A percentile compares a stretch with the other conserved stretches of the same genome.
Conservation (phyloP, 768 basidiomycete genomes). For the Mycena alexandri region DNA sequence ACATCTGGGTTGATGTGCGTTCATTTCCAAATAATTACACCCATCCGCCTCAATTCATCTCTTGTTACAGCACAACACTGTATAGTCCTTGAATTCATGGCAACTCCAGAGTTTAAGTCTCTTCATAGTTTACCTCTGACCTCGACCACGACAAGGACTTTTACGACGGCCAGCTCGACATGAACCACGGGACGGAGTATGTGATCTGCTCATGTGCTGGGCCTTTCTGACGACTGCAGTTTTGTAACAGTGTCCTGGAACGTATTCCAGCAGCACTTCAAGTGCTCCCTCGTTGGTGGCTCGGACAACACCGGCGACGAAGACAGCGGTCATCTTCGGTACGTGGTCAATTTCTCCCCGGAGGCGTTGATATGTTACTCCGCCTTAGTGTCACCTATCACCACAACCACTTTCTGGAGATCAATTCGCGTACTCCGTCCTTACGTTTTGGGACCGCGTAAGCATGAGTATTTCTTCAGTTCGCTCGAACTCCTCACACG, state of each 20-base stretch:
- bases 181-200: slow-evolving; percentile 36
- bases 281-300: slow-evolving; percentile 35
- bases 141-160: slow-evolving; percentile 36
- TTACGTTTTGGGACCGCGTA: slow-evolving; percentile 35
- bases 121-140: slow-evolving; percentile 35
- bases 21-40: too few relatives aligned
- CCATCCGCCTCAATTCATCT: too few relatives aligned
- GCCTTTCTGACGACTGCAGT: background rate
- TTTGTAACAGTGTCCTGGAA: slow-evolving; percentile 39
- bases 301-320: slow-evolving; percentile 37
- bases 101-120: too few relatives aligned
- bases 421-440: slow-evolving; percentile 37
- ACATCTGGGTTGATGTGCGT: slow-evolving; percentile 37
- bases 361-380: too few relatives aligned
- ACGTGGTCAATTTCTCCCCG: too few relatives aligned
- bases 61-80: slow-evolving; percentile 36
- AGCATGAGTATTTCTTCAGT: background rate
- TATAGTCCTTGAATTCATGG: too few relatives aligned
- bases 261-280: slow-evolving; percentile 36
- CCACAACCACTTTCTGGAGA: slow-evolving; percentile 36
- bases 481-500: background rate
- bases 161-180: slow-evolving; percentile 36
- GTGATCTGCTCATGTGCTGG: background rate
- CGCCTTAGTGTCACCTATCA: slow-evolving; percentile 38
- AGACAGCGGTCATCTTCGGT: slow-evolving; percentile 36